A percentile compares a stretch with the other conserved stretches of the same genome.
These are phyloP conservation scores for Aspergillus leporis DNA, from an alignment of 495 filamentous ascomycete genomes.

Conservation along the genomic window DNA sequence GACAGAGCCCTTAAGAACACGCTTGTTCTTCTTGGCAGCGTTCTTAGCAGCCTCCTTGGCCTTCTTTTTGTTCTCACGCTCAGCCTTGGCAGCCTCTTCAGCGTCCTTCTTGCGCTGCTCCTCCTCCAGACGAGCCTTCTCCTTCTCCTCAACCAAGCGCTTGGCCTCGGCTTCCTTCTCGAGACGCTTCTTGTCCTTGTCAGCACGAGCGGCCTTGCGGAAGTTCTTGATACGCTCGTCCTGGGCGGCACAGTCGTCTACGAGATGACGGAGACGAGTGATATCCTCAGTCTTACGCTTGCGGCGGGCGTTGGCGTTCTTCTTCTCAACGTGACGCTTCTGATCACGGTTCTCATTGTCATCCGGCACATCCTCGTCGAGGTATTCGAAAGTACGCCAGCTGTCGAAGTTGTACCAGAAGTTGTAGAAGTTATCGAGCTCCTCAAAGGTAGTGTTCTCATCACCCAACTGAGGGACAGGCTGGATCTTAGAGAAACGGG, in stretches of 20 bases:
- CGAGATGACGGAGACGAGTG: constrained; percentile 78
- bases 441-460: constrained; percentile 81
- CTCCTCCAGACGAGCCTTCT: constrained; percentile 74
- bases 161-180: constrained; percentile 92
- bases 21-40: constrained; percentile 99
- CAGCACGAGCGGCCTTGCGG: constrained; percentile 82
- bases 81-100: constrained; percentile 80
- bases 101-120: constrained; percentile 75
- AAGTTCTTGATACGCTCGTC: constrained; percentile 98
- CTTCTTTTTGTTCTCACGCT: constrained; percentile 87
- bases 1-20: constrained; percentile 84
- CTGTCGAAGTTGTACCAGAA: constrained; percentile 99
- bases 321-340: constrained; percentile 95
- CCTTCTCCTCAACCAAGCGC: constrained; percentile 76
- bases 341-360: constrained; percentile 99
- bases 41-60: constrained; percentile 97
- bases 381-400: constrained; percentile 97
- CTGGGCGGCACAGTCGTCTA: constrained; percentile 76
- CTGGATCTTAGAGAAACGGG: constrained; percentile 84
- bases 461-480: constrained; percentile 84
- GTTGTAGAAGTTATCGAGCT: constrained; percentile 95
- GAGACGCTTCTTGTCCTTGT: constrained; percentile 88
- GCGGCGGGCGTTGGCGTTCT: constrained; percentile 95
- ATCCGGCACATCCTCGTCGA: constrained; percentile 97
- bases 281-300: constrained; percentile 99